A percentile compares a stretch with the other conserved stretches of the same genome.
Evolutionary conservation across 2,329 filamentous ascomycete genomes (phyloP).

Genomic region (Aschersonia sp.): DNA sequence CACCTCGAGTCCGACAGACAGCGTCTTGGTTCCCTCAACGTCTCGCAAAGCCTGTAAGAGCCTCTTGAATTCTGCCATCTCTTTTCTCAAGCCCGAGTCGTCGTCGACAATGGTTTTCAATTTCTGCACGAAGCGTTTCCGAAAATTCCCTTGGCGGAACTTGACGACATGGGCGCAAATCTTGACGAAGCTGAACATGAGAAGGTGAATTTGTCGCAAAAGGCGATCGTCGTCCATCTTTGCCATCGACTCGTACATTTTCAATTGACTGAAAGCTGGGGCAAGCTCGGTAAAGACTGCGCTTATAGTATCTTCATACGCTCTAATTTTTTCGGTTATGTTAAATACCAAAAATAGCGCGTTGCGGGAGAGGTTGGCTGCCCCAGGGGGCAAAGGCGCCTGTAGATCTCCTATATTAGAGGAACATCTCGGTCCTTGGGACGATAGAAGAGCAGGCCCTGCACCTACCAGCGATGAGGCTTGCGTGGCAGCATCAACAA

Average conservation of each 20-base stretch:
- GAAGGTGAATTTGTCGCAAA: background rate
- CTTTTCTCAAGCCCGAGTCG: background rate
- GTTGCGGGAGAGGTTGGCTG: background rate
- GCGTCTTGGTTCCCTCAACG: background rate
- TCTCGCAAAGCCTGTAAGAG: background rate
- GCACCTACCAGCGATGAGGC: background rate
- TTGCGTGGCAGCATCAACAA: background rate
- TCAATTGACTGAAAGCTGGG: background rate
- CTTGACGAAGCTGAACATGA: background rate
- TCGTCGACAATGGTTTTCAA: background rate
- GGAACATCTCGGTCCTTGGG: background rate
- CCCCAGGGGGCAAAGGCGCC: background rate
- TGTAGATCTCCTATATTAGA: background rate
- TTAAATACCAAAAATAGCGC: background rate
- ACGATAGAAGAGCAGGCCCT: background rate
- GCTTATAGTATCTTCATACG: background rate
- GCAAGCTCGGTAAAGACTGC: background rate
- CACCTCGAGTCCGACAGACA: background rate
- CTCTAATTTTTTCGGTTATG: background rate
- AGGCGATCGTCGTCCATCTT: background rate
- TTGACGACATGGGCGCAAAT: background rate
- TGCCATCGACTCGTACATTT: background rate
- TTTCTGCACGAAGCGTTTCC: background rate
- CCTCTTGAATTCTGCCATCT: background rate
- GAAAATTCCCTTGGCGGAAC: background rate